Base-by-base conservation (phyloP, 176 grass and related monocot genomes). In the Pharus latifolius region DNA sequence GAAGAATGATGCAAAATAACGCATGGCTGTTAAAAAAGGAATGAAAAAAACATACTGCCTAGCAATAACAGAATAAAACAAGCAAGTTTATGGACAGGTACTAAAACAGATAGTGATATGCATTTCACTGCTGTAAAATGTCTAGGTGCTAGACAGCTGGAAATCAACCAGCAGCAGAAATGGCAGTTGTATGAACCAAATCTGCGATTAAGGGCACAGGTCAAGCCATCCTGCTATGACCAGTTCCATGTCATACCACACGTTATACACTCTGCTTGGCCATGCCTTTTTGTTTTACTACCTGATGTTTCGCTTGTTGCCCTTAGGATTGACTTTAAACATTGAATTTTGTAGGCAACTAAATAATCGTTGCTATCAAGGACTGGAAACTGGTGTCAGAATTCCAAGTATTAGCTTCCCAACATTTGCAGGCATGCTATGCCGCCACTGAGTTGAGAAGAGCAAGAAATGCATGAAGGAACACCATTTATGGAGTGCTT, bases 151-250 rank as follows among this genome's bases (percentile, higher is more conserved):
- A 44, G 19, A 52, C 41, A 72, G 44, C 31, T 56, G n/a, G 49
- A 65, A 51, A 49, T 50, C 49, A 86, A 51, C 25, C 59, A 64
- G 69, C 38, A 69, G 63, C 76, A 69, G 48, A 63, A 75, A 75
- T 68, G 47, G 6, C 65, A 71, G 63, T 30, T 59, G 41, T 26
- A 43, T 23, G 72, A 38, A 60, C 26, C 16, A 71, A 16, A 52
- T 45, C 26, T 14, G 44, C 48, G 56, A 19, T 7, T n/a, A 2
- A 77, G 20, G 20, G 30, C 23, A 40, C n/a, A 75, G 9, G 1
- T 2, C n/a, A 15, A 48, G 51, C 40, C 37, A 58, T 58, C 20
- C n/a, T 13, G 72, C 31, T 27, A 26, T 41, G 16, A 63, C 14
- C 6, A 26, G 15, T 14, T 16, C 34, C 27, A 9, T 47, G 2